A percentile compares a stretch with the other conserved stretches of the same genome.
phyloP scores from a whole-genome alignment of 176 grass and related monocot species.

The Aegilops tauschii region DNA sequence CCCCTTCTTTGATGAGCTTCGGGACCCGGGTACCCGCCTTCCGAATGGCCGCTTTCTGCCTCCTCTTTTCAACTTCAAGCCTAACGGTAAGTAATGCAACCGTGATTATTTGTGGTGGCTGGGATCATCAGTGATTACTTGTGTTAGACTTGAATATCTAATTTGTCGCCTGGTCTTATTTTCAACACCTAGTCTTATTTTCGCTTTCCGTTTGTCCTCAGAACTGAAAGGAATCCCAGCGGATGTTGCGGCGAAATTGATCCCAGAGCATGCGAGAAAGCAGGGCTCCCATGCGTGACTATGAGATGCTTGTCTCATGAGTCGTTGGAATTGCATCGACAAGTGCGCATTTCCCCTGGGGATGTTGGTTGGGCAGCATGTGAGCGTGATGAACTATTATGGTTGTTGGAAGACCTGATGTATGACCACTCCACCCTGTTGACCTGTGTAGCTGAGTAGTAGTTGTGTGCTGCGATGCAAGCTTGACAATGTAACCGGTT shows the following conservation, averaged over 20 bases:
- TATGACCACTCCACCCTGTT: constrained; percentile 12
- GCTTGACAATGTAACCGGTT: constrained; percentile 39
- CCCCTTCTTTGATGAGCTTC: constrained; percentile 88
- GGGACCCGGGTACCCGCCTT: constrained; percentile 57
- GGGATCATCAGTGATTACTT: too few relatives aligned
- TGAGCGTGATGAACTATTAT: neutral
- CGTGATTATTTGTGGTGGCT: too few relatives aligned
- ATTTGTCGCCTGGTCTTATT: neutral
- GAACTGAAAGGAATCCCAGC: constrained; percentile 80
- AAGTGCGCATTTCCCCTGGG: constrained; percentile 12
- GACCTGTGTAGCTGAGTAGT: constrained; percentile 57
- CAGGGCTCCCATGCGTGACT: constrained; percentile 63
- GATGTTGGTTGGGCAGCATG: constrained; percentile 14
- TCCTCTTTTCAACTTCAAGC: constrained; percentile 76
- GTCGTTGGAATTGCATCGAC: neutral
- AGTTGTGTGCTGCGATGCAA: constrained; percentile 13
- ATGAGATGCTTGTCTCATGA: constrained; percentile 11
- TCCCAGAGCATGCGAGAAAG: constrained; percentile 94
- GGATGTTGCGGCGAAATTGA: constrained; percentile 59
- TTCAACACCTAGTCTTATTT: neutral
- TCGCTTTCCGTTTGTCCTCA: constrained; percentile 7
- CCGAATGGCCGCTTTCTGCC: constrained; percentile 69
- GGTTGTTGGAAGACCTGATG: constrained; percentile 24
- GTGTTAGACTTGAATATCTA: neutral
- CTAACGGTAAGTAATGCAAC: constrained; percentile 45